These are phyloP conservation scores for Globisporangium lucens DNA, from an alignment of 352 stramenopile genomes.

Conservation along the genomic window DNA sequence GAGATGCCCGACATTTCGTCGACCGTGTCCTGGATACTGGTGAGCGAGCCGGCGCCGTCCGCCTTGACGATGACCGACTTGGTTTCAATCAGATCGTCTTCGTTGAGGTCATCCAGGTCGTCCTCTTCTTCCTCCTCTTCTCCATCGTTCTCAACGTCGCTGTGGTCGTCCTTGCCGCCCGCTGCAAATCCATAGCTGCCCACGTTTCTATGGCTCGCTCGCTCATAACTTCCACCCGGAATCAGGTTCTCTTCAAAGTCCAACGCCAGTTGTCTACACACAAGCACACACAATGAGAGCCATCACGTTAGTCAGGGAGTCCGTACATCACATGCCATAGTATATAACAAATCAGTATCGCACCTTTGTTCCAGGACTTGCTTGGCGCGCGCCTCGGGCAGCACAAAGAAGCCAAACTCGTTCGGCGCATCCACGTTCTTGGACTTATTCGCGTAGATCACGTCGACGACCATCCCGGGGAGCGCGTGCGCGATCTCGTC, in stretches of 20 bases:
- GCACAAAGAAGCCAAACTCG: slow-evolving; percentile 75
- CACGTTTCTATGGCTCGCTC: background rate
- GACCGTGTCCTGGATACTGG: slow-evolving; percentile 82
- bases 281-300: slow-evolving; percentile 3
- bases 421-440: slow-evolving; percentile 83
- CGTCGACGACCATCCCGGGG: slow-evolving; percentile 73
- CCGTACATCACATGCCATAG: background rate
- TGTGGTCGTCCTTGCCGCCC: background rate
- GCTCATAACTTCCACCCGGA: slow-evolving; percentile 24
- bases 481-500: slow-evolving; percentile 45
- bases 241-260: slow-evolving; percentile 67
- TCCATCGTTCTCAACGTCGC: background rate
- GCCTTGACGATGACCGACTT: slow-evolving; percentile 82
- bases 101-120: slow-evolving; percentile 27
- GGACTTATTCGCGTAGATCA: slow-evolving; percentile 79
- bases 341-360: background rate
- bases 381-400: slow-evolving; percentile 55
- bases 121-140: slow-evolving; percentile 20
- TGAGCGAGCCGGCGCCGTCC: slow-evolving; percentile 71
- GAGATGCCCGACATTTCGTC: slow-evolving; percentile 63
- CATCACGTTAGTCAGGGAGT: background rate
- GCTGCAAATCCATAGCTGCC: background rate
- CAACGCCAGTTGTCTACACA: slow-evolving; percentile 56
- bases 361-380: slow-evolving; percentile 77
- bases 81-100: slow-evolving; percentile 40